Base-by-base conservation (phyloP, 371 early-diverging fungal species). In the Caulochytrium protostelioides region DNA sequence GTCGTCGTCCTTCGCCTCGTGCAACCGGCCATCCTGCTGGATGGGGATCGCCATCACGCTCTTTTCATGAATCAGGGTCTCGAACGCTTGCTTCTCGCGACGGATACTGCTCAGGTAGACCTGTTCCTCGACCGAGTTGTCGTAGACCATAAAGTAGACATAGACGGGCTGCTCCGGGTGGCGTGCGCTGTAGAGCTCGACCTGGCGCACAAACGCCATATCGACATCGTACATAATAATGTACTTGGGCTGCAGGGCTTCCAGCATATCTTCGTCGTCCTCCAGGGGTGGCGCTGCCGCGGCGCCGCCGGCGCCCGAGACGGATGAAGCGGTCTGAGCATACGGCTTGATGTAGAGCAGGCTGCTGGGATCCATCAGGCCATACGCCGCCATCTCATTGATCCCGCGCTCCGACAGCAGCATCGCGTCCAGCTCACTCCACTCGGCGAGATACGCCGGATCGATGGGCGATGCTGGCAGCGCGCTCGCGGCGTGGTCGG, bases 91-190 rank as follows among this genome's bases (percentile, higher is more conserved):
- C 48, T 91, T 91, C 51, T 97, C 97, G 30, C 66, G 66, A 17
- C 86, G 62, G 34, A 95, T 75, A 1, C 58, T 43, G 22, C 73
- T 74, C 20, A 97, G 49, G 44, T 86, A 95, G 15, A 64, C 59
- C 48, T 95, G 91, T 53, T 97, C 98, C 55, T 97, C 97, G 0
- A 87, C 65, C 3, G 87, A 85, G 52, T 89, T 76, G 34, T 83
- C 79, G 41, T 92, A 92, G 0, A 86, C 59, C 52, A 90, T 60
- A 44, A 91, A 89, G 41, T 85, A 87, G 5, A 91, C 82, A 25
- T 76, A 70, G 4, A 81, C 46, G 6, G 63, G 42, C 4, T 49
- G 22, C 0, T 62, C 42, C 1, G 75, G 69, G 42, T 72, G 43
- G 9, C 52, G 35, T 0, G 82, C 76, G 29, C 80, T 51, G 37